phyloP scores from a whole-genome alignment of 805 yeast species.

The Candida sithepensis region DNA sequence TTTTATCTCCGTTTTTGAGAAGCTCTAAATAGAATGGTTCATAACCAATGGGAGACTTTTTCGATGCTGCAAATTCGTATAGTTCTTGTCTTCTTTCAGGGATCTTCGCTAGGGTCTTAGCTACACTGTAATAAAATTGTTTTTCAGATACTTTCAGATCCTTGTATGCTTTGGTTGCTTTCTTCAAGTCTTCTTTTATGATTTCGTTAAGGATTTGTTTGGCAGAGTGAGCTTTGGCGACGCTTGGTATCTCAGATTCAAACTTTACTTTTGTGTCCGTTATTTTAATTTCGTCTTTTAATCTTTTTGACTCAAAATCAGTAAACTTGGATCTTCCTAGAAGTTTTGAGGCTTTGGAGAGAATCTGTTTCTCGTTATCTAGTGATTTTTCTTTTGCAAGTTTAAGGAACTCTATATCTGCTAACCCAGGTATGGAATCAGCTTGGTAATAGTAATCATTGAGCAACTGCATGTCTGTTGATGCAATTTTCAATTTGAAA shows the following conservation, averaged over 20 bases:
- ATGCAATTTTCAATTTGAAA: constrained; percentile 33
- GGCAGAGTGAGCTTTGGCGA: constrained; percentile 29
- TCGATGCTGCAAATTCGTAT: constrained; percentile 45
- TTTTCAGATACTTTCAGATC: constrained; percentile 56
- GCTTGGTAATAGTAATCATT: constrained; percentile 62
- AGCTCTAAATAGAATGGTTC: constrained; percentile 58
- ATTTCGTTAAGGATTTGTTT: constrained; percentile 46
- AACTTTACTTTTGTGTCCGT: constrained; percentile 42
- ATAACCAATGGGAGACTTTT: constrained; percentile 70
- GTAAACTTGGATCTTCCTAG: constrained; percentile 31
- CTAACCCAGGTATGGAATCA: constrained; percentile 49
- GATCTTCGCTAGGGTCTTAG: constrained; percentile 43
- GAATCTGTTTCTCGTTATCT: constrained; percentile 20
- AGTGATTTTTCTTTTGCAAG: constrained; percentile 17
- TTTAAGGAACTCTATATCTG: constrained; percentile 36
- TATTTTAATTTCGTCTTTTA: constrained; percentile 44
- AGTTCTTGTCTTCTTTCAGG: constrained; percentile 53
- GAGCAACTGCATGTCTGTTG: constrained; percentile 35
- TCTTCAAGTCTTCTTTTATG: constrained; percentile 43
- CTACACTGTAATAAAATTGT: constrained; percentile 51
- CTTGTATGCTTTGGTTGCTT: constrained; percentile 45
- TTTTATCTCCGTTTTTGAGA: constrained; percentile 47
- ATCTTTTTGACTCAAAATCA: constrained; percentile 35
- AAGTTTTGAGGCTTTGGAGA: constrained; percentile 27
- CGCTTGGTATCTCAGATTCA: not conserved